Evolutionary conservation across 768 basidiomycete species (phyloP), one percentile per base, ranked within the genome.

Genomic region (Mycena filopes): DNA sequence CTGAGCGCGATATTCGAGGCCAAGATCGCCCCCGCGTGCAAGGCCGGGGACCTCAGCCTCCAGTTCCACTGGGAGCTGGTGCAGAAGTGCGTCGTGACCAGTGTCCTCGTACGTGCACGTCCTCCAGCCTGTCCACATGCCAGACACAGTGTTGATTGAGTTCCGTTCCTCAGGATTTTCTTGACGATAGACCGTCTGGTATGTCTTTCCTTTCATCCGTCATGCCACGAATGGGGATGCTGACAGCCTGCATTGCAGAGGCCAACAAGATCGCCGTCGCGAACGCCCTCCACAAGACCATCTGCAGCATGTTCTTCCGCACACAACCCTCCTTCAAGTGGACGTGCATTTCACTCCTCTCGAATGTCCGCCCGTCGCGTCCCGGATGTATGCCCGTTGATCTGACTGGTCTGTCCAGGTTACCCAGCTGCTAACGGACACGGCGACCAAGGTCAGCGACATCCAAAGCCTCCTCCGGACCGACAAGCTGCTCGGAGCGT

Each of bases 401-500:
- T 26, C 28, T 51, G 20, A 55, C 23, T n/a, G n/a, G n/a, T n/a
- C n/a, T n/a, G n/a, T n/a, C 18, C 20, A 69, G 68, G 60, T 63
- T 13, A 69, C 62, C 43, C 18, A 63, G 11, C 40, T 69, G 33
- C 55, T 69, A 13, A 6, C 38, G 2, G 64, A 59, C 12, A 59
- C 40, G 16, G 60, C 48, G 20, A 28, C 51, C 23, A 15, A 59
- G 25, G 53, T 59, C 25, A 29, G 36, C 25, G 68, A 65, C 2
- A 69, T 63, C 36, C 63, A 69, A 50, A 65, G 45, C 11, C 49
- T 6, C 1, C 64, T 69, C 20, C 68, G 68, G 29, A 13, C 20
- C 11, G 57, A 66, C 20, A 49, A 56, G 36, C 18, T 65, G 15
- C 64, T 69, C n/a, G 68, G 68, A 29, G 28, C 64, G 67, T 69